Evolutionary conservation across 257 asterid genomes (phyloP).

Genomic region (Anisodus acutangulus): DNA sequence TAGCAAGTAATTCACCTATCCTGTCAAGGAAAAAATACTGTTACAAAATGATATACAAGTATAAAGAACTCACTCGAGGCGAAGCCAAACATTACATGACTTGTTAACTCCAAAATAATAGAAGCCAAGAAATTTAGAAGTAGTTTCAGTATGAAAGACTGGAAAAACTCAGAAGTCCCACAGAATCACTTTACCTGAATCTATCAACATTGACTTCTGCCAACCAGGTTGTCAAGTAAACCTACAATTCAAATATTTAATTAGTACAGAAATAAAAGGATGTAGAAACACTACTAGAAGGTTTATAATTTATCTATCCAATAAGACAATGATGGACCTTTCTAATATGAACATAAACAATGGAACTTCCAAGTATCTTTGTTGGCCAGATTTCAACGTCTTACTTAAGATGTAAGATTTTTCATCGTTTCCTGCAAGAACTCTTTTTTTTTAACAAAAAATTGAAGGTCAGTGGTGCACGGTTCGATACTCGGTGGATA

Average conservation of each 20-base stretch:
- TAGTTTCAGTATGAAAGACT: background rate
- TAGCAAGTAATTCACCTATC: slow-evolving; percentile 64
- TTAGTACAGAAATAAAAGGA: background rate
- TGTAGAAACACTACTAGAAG: background rate
- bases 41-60: background rate
- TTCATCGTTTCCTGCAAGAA: background rate
- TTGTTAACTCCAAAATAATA: background rate
- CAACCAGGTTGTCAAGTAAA: slow-evolving; percentile 74
- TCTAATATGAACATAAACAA: background rate
- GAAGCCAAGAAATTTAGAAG: background rate
- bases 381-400: background rate
- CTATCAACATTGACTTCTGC: slow-evolving; percentile 73
- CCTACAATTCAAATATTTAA: slow-evolving; percentile 41
- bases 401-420: background rate
- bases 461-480: background rate
- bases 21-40: slow-evolving; percentile 40
- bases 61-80: background rate
- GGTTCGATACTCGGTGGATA: background rate
- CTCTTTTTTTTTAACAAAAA: background rate
- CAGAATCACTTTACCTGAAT: slow-evolving; percentile 52
- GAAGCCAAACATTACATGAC: background rate
- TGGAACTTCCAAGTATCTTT: background rate
- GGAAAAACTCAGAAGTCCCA: background rate
- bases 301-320: background rate
- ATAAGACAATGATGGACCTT: background rate